Conservation (phyloP, 2,329 filamentous ascomycete genomes). For the Chaetothyriales sp. region DNA sequence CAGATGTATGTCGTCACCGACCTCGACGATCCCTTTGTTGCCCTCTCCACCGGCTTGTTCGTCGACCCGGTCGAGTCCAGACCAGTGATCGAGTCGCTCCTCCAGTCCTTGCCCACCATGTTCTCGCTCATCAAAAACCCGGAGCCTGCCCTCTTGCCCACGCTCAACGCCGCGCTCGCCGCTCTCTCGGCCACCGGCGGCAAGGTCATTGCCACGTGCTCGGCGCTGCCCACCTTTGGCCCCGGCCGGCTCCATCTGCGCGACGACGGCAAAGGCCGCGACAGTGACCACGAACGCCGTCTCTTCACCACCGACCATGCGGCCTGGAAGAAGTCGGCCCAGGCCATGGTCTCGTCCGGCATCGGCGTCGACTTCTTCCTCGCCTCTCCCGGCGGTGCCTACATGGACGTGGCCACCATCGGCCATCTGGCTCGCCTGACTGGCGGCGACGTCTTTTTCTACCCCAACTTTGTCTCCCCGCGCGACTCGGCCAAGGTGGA, state of each 20-base stretch:
- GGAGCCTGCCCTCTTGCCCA: constrained; percentile 74
- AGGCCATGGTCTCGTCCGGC: constrained; percentile 75
- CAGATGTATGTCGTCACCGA: constrained; percentile 99
- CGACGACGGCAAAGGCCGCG: constrained; percentile 74
- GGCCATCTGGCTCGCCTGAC: constrained; percentile 75
- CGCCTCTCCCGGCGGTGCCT: constrained; percentile 76
- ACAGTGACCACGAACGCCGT: constrained; percentile 82
- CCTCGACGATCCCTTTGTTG: constrained; percentile 89
- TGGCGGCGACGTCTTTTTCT: constrained; percentile 94
- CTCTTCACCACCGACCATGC: constrained; percentile 82
- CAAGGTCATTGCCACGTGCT: constrained; percentile 78
- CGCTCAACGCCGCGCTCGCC: constrained; percentile 69
- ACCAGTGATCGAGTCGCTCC: constrained; percentile 72
- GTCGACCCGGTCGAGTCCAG: constrained; percentile 88
- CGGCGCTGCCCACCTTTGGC: constrained; percentile 81
- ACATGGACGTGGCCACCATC: constrained; percentile 85
- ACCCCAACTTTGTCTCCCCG: constrained; percentile 84
- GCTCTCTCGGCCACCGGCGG: constrained; percentile 78
- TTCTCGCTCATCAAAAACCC: constrained; percentile 82
- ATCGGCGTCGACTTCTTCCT: constrained; percentile 91
- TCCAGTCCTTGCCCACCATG: constrained; percentile 68
- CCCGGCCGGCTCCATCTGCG: constrained; percentile 73
- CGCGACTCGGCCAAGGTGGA: constrained; percentile 74
- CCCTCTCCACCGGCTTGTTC: constrained; percentile 80
- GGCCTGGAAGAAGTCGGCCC: constrained; percentile 71